Evolutionary conservation across 345 rosid species (phyloP), one percentile per base, ranked within the genome.

Genomic region (Eucalyptus polyanthemos): DNA sequence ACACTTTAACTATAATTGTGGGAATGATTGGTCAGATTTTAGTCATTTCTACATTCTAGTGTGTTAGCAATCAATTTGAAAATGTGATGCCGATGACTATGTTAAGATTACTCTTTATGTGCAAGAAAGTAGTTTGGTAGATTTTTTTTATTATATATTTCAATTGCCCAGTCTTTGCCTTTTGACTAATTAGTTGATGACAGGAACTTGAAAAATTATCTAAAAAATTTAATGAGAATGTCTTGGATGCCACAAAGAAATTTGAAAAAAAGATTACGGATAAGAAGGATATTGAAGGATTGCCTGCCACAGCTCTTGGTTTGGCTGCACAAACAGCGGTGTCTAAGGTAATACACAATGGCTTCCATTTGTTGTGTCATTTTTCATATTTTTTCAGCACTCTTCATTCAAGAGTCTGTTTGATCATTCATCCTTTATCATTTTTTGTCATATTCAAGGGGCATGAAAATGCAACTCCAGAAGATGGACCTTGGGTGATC

Each of bases 221-320:
- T 54, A 96, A 95, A 87, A 97, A 96, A 90, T 97, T 97, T 88
- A 93, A 86, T 76, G 99, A 97, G 93, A 97, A 97, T 89, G 98
- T 96, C 88, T 91, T 97, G 93, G 99, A 97, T 89, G 95, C 99
- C 89, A 97, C 99, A 90, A 97, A 96, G 93, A 95, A 92, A 86
- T 97, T 95, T 94, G 98, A 96, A 93, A 97, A 96, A 91, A 89
- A 96, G 87, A 94, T 97, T 76, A 95, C 95, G 8, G 96, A 96
- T 92, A 95, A 96, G 92, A 95, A 93, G 88, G 98, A 95, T 88
- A 93, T 97, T n/a, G 97, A 96, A 45, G 99, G 99, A 80, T 91
- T 97, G 95, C 98, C 99, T 24, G 95, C 98, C 86, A 95, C 98
- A 88, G 95, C 98, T 90, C 96, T 97, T 92, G 98, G 96, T 37